phyloP scores from a whole-genome alignment of 106 monocot species.

The Iris macrosiphon region DNA sequence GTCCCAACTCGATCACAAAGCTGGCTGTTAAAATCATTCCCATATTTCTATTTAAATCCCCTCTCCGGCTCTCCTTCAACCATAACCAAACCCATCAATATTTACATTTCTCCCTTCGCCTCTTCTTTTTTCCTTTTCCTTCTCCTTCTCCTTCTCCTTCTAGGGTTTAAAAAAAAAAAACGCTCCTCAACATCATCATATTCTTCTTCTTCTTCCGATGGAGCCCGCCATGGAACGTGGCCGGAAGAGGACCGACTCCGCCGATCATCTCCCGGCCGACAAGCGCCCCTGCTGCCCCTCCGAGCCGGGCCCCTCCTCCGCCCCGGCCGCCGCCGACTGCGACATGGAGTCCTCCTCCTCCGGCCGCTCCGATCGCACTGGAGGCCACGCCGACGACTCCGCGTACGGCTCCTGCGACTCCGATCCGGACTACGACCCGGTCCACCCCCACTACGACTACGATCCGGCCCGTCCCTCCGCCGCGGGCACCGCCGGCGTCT shows the following conservation, averaged over 20 bases:
- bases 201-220: constrained; percentile 5
- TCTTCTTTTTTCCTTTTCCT: no score
- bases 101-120: no score
- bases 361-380: constrained; percentile 2
- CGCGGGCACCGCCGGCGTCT: background rate
- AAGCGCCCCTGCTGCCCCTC: constrained; percentile 36
- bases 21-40: no score
- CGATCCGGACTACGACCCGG: constrained; percentile 13
- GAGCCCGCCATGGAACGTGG: constrained; percentile 33
- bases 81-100: no score
- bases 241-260: constrained; percentile 29
- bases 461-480: background rate
- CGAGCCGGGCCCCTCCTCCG: constrained; percentile 5
- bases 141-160: no score
- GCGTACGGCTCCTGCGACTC: constrained; percentile 37
- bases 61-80: no score
- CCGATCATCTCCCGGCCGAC: constrained; percentile 26
- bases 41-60: no score
- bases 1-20: no score
- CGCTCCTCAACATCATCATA: no score
- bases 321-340: constrained; percentile 6
- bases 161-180: no score
- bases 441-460: constrained; percentile 11
- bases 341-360: constrained; percentile 27
- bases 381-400: constrained; percentile 15